Evolutionary conservation across 768 basidiomycete species (phyloP), one percentile per base, ranked within the genome.

Genomic region (Paxillus rubicundulus): DNA sequence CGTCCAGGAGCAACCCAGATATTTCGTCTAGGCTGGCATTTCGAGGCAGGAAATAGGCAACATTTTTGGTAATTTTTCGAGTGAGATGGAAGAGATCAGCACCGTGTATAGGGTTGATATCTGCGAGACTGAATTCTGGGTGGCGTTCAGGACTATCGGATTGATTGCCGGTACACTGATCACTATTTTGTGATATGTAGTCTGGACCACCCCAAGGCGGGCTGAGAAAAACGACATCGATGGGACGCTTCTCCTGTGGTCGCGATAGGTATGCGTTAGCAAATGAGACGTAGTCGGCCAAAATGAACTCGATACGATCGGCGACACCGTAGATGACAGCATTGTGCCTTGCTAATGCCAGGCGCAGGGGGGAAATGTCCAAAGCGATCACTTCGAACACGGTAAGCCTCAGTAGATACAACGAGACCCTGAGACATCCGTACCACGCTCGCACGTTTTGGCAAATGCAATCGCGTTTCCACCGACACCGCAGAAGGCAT

Each of bases 391-490:
- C 97, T 98, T 24, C 60, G 2, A 28, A 28, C 45, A n/a, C 17
- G 38, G 27, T 5, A 28, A 42, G 38, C 10, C 42, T 55, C 42
- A 59, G 40, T 8, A 49, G 7, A 38, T 41, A 37, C 5, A 14
- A 17, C 36, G 38, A 10, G 7, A 27, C 46, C 16, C 7, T 28
- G 9, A 24, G 36, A 21, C 18, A 10, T 1, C 69, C 86, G 53
- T 62, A 97, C 96, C 96, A 70, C 89, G 74, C 66, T 96, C 89
- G 72, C 97, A 99, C 2, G 94, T 97, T 67, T 87, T 83, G 2
- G 97, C 97, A 70, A 99, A 98, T 4, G 94, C 92, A 52, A 99
- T 98, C 1, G 96, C 84, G 63, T 99, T 99, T 14, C 96, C 97
- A 24, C 97, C 97, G 0, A 98, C 95, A 1, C 97, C 97, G 63